Conservation (phyloP, 164 flowering plant species). For the Magnolia sinica region DNA sequence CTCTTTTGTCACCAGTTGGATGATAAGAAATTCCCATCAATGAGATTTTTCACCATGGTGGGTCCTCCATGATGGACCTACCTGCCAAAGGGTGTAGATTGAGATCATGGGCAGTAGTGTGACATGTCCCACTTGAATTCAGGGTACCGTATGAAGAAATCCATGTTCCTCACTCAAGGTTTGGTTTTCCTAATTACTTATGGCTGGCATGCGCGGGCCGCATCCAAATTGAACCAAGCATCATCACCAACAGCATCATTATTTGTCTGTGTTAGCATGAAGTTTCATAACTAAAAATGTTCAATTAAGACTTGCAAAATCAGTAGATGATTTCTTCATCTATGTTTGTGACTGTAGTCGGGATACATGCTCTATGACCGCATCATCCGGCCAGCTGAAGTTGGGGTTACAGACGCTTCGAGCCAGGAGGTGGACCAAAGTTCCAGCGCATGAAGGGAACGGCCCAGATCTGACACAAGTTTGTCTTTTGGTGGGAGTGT, state of each 20-base stretch:
- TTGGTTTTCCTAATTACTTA: not conserved
- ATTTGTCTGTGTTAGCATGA: not conserved
- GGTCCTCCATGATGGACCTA: not conserved
- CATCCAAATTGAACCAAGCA: not conserved
- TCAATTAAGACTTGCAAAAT: not conserved
- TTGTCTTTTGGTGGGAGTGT: not conserved
- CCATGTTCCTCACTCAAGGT: not conserved
- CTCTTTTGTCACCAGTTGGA: not conserved
- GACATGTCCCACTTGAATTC: not conserved
- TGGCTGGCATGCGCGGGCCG: not conserved
- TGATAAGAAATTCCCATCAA: not conserved
- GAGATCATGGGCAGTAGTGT: no score
- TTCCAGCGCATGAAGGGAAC: constrained; percentile 15
- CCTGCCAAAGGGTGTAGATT: no score
- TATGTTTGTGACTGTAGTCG: constrained; percentile 39
- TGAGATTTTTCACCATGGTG: not conserved
- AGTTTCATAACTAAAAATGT: not conserved
- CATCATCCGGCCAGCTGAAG: constrained; percentile 84
- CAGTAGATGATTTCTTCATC: not conserved
- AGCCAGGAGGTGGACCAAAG: constrained; percentile 21
- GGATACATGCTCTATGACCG: constrained; percentile 77
- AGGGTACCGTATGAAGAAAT: not conserved
- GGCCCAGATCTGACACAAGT: not conserved
- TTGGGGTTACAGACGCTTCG: constrained; percentile 59
- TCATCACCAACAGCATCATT: not conserved